Evolutionary conservation across 768 basidiomycete genomes (phyloP).

Genomic region (Auricularia sp.): DNA sequence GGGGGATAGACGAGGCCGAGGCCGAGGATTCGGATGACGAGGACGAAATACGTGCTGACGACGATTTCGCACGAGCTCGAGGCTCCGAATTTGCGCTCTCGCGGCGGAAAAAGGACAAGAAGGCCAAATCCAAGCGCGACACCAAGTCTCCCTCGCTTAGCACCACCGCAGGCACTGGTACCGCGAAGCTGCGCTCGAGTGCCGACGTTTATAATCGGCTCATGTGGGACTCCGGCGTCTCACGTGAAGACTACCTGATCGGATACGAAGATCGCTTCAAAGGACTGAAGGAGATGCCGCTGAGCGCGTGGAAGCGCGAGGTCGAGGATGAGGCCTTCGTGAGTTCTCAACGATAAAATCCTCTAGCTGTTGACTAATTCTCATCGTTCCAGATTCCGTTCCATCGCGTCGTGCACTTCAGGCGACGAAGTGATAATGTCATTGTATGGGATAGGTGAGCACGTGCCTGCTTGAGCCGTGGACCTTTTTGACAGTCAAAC

Average conservation of each 20-base stretch:
- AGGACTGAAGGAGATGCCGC: constrained; percentile 13
- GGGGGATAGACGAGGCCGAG: constrained; percentile 9
- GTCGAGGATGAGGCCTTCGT: constrained; percentile 18
- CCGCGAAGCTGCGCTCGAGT: constrained; percentile 15
- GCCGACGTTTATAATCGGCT: constrained; percentile 17
- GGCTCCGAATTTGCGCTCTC: background rate
- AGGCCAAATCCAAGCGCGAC: background rate
- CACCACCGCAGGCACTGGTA: background rate
- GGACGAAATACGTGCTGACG: constrained; percentile 3
- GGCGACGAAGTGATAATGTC: constrained; percentile 10
- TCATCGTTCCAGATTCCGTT: constrained; percentile 14
- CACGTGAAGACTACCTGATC: constrained; percentile 12
- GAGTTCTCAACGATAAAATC: constrained; percentile 1
- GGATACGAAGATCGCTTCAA: constrained; percentile 19
- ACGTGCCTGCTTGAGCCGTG: background rate
- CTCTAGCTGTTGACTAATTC: background rate
- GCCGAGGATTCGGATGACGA: constrained; percentile 9
- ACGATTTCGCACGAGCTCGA: background rate
- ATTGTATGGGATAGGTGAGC: constrained; percentile 15
- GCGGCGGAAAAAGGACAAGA: background rate
- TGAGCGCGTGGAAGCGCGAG: constrained; percentile 15
- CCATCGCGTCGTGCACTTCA: constrained; percentile 18
- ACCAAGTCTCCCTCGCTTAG: background rate
- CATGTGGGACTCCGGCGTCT: constrained; percentile 15
- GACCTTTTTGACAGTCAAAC: background rate